Evolutionary conservation across 2,329 filamentous ascomycete genomes (phyloP).

Genomic region (Drechslera avenae): DNA sequence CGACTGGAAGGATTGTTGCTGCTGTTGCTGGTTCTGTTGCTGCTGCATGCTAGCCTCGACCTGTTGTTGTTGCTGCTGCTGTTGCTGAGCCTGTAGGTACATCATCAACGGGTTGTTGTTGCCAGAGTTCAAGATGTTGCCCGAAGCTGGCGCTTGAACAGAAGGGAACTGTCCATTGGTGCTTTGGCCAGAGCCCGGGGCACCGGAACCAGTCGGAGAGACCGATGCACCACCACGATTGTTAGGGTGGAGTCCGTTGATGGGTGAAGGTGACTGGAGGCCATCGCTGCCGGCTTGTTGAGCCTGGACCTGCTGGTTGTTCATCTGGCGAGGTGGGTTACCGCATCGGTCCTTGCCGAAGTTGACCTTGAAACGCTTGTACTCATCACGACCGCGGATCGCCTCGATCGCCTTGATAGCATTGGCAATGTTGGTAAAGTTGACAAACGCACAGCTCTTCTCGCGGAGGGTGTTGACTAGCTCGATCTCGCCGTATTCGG

Average conservation of each 20-base stretch:
- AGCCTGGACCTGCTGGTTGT: constrained; percentile 62
- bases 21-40: constrained; percentile 27
- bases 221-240: constrained; percentile 62
- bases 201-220: constrained; percentile 64
- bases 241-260: constrained; percentile 63
- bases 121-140: constrained; percentile 77
- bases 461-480: constrained; percentile 94
- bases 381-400: constrained; percentile 91
- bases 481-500: constrained; percentile 97
- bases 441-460: constrained; percentile 99
- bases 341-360: constrained; percentile 98
- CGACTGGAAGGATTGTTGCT: constrained; percentile 67
- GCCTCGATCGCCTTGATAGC: constrained; percentile 99
- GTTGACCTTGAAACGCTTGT: constrained; percentile 99
- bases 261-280: constrained; percentile 60
- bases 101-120: constrained; percentile 88
- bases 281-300: constrained; percentile 70
- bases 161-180: constrained; percentile 64
- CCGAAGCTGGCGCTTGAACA: constrained; percentile 67
- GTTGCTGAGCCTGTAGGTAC: constrained; percentile 77
- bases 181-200: constrained; percentile 60
- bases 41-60: constrained; percentile 46
- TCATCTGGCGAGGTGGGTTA: constrained; percentile 88
- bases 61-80: constrained; percentile 51
- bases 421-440: constrained; percentile 99